Evolutionary conservation across 2,329 filamentous ascomycete genomes (phyloP).

Genomic region (Aspergillus uvarum): DNA sequence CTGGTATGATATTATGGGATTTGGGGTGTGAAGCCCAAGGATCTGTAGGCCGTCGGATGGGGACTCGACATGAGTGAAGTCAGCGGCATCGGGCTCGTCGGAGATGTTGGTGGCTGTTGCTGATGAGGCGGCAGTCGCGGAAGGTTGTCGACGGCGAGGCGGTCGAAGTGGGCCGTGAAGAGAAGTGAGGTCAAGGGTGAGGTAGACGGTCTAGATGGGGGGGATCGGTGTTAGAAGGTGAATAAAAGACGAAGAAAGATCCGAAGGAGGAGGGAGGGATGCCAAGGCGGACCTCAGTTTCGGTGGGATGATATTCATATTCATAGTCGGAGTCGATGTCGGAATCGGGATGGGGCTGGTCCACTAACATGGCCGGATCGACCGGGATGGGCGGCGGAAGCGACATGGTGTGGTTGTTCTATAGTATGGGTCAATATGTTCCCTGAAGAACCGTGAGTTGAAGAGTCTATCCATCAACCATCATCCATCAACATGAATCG

Average conservation of each 20-base stretch:
- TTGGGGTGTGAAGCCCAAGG: conserved; percentile 72
- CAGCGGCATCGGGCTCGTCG: conserved; percentile 37
- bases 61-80: conserved; percentile 18
- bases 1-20: conserved; percentile 77
- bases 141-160: conserved; percentile 28
- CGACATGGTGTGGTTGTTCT: conserved; percentile 5
- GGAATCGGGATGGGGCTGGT: conserved; percentile 29
- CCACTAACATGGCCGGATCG: conserved; percentile 26
- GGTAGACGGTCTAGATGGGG: conserved; percentile 53
- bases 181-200: conserved; percentile 59
- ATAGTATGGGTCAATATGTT: not conserved
- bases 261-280: not conserved
- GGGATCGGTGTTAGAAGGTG: conserved; percentile 1
- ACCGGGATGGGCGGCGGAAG: conserved; percentile 12
- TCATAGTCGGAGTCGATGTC: conserved; percentile 56
- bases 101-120: conserved; percentile 11
- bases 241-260: not conserved
- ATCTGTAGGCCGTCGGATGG: conserved; percentile 64
- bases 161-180: conserved; percentile 40
- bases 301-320: conserved; percentile 58
- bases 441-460: not conserved
- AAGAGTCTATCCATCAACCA: no score
- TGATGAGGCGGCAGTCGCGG: conserved; percentile 8
- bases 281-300: conserved; percentile 49
- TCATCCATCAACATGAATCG: no score